Evolutionary conservation across 352 stramenopile genomes (phyloP).

Genomic region (Pythium phragmitis): DNA sequence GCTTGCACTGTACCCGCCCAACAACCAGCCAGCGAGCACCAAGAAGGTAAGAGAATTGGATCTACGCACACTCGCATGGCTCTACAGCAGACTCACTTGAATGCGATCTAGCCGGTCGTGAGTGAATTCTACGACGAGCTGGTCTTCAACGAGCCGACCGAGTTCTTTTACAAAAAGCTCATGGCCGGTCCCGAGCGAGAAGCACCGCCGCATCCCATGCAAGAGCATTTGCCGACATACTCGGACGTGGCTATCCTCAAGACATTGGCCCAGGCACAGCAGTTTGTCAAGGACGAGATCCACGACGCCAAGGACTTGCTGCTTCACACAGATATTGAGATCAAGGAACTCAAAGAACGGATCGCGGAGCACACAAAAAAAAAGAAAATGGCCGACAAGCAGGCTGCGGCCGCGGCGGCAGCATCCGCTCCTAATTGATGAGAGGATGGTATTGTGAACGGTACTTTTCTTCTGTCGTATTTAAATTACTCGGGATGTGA

Average conservation of each 20-base stretch:
- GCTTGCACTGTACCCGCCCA: slow-evolving; percentile 80
- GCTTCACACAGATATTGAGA: slow-evolving; percentile 62
- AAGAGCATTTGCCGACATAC: slow-evolving; percentile 87
- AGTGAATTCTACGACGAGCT: slow-evolving; percentile 97
- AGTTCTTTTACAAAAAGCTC: slow-evolving; percentile 95
- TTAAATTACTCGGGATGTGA: slow-evolving; percentile 27
- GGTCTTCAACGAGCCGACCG: slow-evolving; percentile 96
- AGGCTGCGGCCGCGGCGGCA: slow-evolving; percentile 26
- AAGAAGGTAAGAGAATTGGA: slow-evolving; percentile 66
- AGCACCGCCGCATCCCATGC: slow-evolving; percentile 62
- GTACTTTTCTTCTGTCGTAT: slow-evolving; percentile 10
- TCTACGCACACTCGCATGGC: neutral
- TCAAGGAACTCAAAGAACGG: slow-evolving; percentile 73
- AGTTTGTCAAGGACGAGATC: slow-evolving; percentile 75
- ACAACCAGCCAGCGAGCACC: slow-evolving; percentile 84
- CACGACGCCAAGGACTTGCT: slow-evolving; percentile 71
- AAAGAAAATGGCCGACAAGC: slow-evolving; percentile 67
- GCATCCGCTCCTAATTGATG: slow-evolving; percentile 12
- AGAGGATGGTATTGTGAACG: neutral
- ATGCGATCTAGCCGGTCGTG: slow-evolving; percentile 83
- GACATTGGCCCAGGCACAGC: slow-evolving; percentile 76
- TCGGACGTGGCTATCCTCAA: slow-evolving; percentile 89
- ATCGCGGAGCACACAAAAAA: slow-evolving; percentile 78
- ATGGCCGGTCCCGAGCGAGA: slow-evolving; percentile 69
- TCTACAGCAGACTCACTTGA: neutral